Conservation (phyloP, 495 filamentous ascomycete genomes). For the Neurospora tetrasperma region DNA sequence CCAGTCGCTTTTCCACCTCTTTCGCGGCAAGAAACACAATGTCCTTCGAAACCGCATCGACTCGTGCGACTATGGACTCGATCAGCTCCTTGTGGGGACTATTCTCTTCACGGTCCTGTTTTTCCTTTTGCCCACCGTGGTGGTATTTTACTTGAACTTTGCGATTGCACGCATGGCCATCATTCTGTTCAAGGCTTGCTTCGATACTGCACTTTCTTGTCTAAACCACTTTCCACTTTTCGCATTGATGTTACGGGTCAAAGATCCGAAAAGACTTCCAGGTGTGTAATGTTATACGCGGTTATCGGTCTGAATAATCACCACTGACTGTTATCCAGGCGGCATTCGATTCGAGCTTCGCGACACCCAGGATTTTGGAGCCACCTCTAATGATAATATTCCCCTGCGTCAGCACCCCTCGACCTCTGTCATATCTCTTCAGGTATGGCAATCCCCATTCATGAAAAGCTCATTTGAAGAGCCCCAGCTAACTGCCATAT, state of each 20-base stretch:
- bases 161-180: constrained; percentile 89
- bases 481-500: constrained; percentile 7
- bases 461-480: not conserved
- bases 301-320: not conserved
- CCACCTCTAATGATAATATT: constrained; percentile 26
- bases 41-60: constrained; percentile 95
- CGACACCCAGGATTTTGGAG: constrained; percentile 49
- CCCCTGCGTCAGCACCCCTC: constrained; percentile 25
- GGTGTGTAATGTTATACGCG: constrained; percentile 37
- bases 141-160: constrained; percentile 96
- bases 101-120: constrained; percentile 94
- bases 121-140: constrained; percentile 88
- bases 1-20: constrained; percentile 93
- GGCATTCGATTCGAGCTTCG: constrained; percentile 86
- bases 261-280: constrained; percentile 82
- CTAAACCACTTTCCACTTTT: constrained; percentile 98
- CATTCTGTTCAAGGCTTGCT: constrained; percentile 76
- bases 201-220: constrained; percentile 87
- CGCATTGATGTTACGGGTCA: constrained; percentile 90
- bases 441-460: constrained; percentile 38
- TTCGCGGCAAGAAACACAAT: constrained; percentile 95
- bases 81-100: constrained; percentile 91
- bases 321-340: constrained; percentile 34
- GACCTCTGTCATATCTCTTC: constrained; percentile 69
- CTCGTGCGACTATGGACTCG: constrained; percentile 96